phyloP scores from a whole-genome alignment of 2,329 filamentous ascomycete genomes.

The Cordyceps militaris region DNA sequence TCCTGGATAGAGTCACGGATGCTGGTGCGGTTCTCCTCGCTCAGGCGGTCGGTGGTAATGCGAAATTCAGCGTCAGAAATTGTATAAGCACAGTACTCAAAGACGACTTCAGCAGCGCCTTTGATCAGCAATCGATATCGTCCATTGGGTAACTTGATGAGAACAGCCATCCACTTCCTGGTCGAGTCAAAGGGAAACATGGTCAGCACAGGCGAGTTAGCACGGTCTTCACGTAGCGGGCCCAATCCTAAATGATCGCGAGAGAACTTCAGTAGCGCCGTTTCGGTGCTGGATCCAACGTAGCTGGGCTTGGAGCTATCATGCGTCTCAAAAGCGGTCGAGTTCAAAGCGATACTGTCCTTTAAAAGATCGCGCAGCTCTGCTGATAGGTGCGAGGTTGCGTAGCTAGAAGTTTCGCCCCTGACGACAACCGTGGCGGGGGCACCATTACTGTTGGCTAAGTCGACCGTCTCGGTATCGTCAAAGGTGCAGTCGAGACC shows the following conservation, averaged over 20 bases:
- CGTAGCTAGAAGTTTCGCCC: conserved; percentile 22
- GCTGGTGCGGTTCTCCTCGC: conserved; percentile 25
- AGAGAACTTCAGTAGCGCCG: conserved; percentile 43
- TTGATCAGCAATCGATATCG: conserved; percentile 48
- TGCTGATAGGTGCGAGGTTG: conserved; percentile 25
- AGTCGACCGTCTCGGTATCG: conserved; percentile 23
- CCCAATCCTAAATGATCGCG: conserved; percentile 43
- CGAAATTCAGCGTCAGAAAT: conserved; percentile 37
- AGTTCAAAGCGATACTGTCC: conserved; percentile 38
- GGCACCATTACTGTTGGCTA: conserved; percentile 17
- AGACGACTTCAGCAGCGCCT: conserved; percentile 50
- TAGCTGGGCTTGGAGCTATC: conserved; percentile 31
- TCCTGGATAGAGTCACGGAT: conserved; percentile 29
- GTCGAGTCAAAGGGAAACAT: conserved; percentile 49
- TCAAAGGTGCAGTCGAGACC: conserved; percentile 34
- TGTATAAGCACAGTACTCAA: conserved; percentile 36
- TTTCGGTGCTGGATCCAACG: conserved; percentile 49
- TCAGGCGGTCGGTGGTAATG: conserved; percentile 22
- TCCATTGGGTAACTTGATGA: conserved; percentile 39
- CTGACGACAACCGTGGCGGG: conserved; percentile 19
- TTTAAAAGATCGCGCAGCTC: conserved; percentile 32
- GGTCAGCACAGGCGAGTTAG: conserved; percentile 38
- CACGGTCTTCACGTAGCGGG: conserved; percentile 38
- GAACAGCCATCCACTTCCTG: conserved; percentile 50
- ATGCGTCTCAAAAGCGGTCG: conserved; percentile 47